These are phyloP conservation scores for Candolleomyces eurysporus DNA, from an alignment of 768 basidiomycete species.

Conservation along the genomic window DNA sequence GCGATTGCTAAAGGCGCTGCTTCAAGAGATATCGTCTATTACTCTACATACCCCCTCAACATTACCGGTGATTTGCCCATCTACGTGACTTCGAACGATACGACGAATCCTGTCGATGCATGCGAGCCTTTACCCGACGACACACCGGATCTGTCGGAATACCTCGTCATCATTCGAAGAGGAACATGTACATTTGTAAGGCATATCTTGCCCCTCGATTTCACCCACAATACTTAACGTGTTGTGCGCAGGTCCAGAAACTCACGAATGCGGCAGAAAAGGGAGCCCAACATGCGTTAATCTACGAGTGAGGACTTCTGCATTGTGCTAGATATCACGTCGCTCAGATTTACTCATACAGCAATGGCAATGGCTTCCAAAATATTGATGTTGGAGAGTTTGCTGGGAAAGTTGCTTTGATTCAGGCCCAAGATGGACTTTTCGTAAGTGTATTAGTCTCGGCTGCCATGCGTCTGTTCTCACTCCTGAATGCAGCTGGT, in stretches of 20 bases:
- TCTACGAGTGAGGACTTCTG: slow-evolving; percentile 48
- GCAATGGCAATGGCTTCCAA: slow-evolving; percentile 47
- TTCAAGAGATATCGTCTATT: slow-evolving; percentile 44
- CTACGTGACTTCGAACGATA: slow-evolving; percentile 55
- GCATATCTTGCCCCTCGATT: not conserved
- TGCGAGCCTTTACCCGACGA: slow-evolving; percentile 52
- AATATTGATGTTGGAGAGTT: slow-evolving; percentile 44
- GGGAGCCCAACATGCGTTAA: slow-evolving; percentile 44
- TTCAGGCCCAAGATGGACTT: slow-evolving; percentile 52
- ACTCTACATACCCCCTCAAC: slow-evolving; percentile 43
- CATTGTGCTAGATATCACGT: not conserved
- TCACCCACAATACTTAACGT: not conserved
- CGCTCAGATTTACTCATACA: slow-evolving; percentile 16
- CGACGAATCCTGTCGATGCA: slow-evolving; percentile 51
- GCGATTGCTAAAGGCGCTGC: slow-evolving; percentile 43
- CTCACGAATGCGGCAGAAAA: slow-evolving; percentile 50
- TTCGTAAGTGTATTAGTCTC: slow-evolving; percentile 37
- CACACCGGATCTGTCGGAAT: slow-evolving; percentile 51
- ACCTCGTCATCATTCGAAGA: slow-evolving; percentile 53
- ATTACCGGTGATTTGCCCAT: slow-evolving; percentile 46
- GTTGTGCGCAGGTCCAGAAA: slow-evolving; percentile 39
- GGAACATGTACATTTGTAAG: slow-evolving; percentile 57
- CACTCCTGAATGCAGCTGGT: slow-evolving; percentile 37
- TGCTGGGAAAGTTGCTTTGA: slow-evolving; percentile 38
- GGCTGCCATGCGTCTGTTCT: not conserved